Evolutionary conservation across 257 asterid genomes (phyloP).

Genomic region (Fraxinus americana): DNA sequence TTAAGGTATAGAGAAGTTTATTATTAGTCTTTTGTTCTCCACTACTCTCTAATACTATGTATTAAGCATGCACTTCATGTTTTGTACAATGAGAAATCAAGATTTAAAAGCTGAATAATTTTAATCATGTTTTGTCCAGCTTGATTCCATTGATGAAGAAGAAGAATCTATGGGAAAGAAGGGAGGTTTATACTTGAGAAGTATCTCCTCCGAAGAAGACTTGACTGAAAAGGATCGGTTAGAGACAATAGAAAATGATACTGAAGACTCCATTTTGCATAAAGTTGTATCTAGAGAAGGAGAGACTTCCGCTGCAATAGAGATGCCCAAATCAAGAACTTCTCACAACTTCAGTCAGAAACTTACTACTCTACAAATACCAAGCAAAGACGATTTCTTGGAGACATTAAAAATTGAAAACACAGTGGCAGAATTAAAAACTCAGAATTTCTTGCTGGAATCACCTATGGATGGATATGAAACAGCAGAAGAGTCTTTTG

Average conservation of each 20-base stretch:
- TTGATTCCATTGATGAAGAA: constrained; percentile 64
- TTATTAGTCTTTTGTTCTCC: background rate
- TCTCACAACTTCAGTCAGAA: constrained; percentile 33
- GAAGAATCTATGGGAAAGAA: constrained; percentile 46
- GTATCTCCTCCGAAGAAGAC: constrained; percentile 72
- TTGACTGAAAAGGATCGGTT: constrained; percentile 35
- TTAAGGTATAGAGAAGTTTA: constrained; percentile 53
- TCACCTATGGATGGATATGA: constrained; percentile 43
- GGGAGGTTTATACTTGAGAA: constrained; percentile 43
- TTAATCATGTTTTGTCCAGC: constrained; percentile 39
- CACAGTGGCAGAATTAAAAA: constrained; percentile 23
- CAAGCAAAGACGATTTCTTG: constrained; percentile 50
- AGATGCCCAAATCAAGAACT: constrained; percentile 25
- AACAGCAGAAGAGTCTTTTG: constrained; percentile 37
- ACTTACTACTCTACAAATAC: constrained; percentile 57
- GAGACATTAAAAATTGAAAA: constrained; percentile 38
- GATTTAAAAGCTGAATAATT: constrained; percentile 23
- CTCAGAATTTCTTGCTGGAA: constrained; percentile 27
- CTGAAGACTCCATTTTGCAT: constrained; percentile 23
- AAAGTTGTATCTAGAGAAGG: constrained; percentile 31
- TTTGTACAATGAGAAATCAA: background rate
- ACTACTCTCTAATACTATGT: background rate
- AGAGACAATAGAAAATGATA: constrained; percentile 37
- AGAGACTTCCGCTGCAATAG: constrained; percentile 22
- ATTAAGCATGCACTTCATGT: background rate